Conservation (phyloP, 768 basidiomycete genomes). For the Chalciporus piperatus region DNA sequence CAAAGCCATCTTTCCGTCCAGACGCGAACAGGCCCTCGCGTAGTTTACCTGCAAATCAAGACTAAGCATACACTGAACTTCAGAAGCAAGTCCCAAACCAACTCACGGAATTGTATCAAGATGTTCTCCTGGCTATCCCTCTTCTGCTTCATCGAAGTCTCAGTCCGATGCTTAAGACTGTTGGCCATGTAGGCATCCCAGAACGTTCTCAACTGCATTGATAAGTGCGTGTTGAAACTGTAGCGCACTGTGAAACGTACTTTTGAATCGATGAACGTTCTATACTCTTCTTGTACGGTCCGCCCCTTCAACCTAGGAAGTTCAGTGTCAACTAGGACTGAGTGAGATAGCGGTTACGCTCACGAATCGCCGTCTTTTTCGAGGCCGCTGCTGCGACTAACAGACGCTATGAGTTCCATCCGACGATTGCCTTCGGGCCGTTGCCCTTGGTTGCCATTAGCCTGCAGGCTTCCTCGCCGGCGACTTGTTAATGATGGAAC, state of each 20-base stretch:
- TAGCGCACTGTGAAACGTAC: conserved; percentile 33
- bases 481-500: neutral
- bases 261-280: conserved; percentile 62
- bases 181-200: conserved; percentile 38
- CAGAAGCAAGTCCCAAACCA: neutral
- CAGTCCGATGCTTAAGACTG: conserved; percentile 8
- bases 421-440: conserved; percentile 19
- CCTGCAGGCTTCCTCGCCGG: neutral
- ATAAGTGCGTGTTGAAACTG: neutral
- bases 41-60: conserved; percentile 56
- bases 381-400: conserved; percentile 74
- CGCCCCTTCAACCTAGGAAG: conserved; percentile 55
- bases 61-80: neutral
- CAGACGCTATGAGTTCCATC: conserved; percentile 68
- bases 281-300: conserved; percentile 64
- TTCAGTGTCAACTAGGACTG: conserved; percentile 31
- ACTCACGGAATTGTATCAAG: conserved; percentile 70
- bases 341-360: conserved; percentile 27
- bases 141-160: conserved; percentile 31
- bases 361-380: conserved; percentile 75
- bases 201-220: conserved; percentile 46
- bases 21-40: conserved; percentile 71
- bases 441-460: neutral
- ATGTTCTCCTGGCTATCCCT: conserved; percentile 64
- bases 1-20: conserved; percentile 55